Conservation (phyloP, 202 grass and related monocot genomes). For the Bolboschoenoplectus hybrid region DNA sequence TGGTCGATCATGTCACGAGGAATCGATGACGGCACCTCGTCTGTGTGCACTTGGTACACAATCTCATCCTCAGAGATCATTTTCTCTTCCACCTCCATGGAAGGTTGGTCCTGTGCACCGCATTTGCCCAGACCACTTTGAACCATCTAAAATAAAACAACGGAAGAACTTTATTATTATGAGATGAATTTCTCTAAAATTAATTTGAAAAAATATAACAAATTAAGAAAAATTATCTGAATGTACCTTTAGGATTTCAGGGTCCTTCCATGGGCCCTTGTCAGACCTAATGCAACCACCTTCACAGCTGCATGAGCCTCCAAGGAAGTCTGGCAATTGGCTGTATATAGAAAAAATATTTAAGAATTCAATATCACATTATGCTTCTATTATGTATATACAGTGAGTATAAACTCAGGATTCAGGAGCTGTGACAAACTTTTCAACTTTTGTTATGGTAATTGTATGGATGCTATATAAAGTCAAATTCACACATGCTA, state of each 20-base stretch:
- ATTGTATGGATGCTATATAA: not conserved
- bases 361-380: slow-evolving; percentile 15
- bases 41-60: slow-evolving; percentile 53
- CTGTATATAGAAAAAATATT: slow-evolving; percentile 44
- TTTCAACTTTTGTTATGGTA: slow-evolving; percentile 19
- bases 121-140: slow-evolving; percentile 78
- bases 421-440: not conserved
- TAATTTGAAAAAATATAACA: not conserved
- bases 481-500: not conserved
- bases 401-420: not conserved
- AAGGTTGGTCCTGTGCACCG: slow-evolving; percentile 51
- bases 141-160: slow-evolving; percentile 66
- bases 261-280: slow-evolving; percentile 98
- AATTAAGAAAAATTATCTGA: slow-evolving; percentile 14
- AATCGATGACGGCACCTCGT: slow-evolving; percentile 37
- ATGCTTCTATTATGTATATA: slow-evolving; percentile 12
- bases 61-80: slow-evolving; percentile 77
- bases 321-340: slow-evolving; percentile 89
- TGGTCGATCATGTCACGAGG: slow-evolving; percentile 60
- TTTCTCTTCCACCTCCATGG: slow-evolving; percentile 66
- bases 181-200: slow-evolving; percentile 24
- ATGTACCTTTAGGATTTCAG: slow-evolving; percentile 85
- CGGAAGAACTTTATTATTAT: not conserved
- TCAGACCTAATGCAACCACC: slow-evolving; percentile 83
- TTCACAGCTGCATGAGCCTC: slow-evolving; percentile 89